Base-by-base conservation (phyloP, 495 filamentous ascomycete genomes). In the Clavariopsis aquatica region DNA sequence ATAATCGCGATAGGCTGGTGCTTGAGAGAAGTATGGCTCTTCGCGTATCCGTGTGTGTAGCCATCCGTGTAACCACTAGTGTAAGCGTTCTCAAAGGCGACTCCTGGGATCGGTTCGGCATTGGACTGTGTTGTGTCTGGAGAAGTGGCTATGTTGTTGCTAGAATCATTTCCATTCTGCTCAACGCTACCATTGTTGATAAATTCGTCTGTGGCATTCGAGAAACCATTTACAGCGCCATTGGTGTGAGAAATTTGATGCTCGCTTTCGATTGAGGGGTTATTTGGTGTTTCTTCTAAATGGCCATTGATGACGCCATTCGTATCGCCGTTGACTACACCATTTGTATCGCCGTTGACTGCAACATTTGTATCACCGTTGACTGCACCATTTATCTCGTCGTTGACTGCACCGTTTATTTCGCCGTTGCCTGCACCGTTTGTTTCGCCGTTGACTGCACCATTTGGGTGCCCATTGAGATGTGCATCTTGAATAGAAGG, bases 1-100 rank as follows among this genome's bases (percentile, higher is more conserved):
- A 87, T 74, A 34, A 88, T 78, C n/a, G 84, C 85, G 52, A 87
- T 86, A 8, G 86, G 85, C 78, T 60, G 57, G n/a, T 60, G 55
- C 17, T 58, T 58, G 36, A 58, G 67, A 56, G 8, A 53, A 55
- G 65, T 68, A 56, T 75, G 69, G 1, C 77, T 74, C 47, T 79
- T 78, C 43, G 73, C 66, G 46, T 75, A 71, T 24, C 75, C 78
- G 49, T 78, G 77, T 15, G 70, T 64, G 57, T 78, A 72, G 31
- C 72, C 75, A 61, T 75, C 75, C 52, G 71, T 72, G 64, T 76
- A 73, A 1, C 51, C 51, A 36, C 34, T 15, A 3, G 10, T 54
- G 51, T 54, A 54, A 2, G 51, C 51, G 19, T 28, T 36, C 26
- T 54, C 51, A n/a, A 34, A 54, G 6, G 51, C 2, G 4, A 20